Conservation (phyloP, 2,329 filamentous ascomycete species). For the Exophiala lecanii-corni region DNA sequence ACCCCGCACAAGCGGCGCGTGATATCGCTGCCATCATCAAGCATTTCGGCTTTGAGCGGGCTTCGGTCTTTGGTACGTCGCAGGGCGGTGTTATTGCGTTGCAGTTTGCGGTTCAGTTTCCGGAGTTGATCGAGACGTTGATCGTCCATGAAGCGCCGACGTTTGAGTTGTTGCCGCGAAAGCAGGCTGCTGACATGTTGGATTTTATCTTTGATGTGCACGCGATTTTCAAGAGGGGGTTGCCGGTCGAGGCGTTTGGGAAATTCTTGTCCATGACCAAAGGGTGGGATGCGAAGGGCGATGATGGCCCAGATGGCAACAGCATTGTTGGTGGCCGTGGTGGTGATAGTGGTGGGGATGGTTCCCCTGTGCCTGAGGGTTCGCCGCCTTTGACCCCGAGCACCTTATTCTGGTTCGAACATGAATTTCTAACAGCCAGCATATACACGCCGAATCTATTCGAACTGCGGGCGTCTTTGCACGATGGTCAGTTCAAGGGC, state of each 20-base stretch:
- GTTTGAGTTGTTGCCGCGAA: background rate
- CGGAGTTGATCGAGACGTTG: slow-evolving; percentile 1
- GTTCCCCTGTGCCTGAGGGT: background rate
- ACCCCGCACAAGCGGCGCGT: slow-evolving; percentile 3
- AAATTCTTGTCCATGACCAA: background rate
- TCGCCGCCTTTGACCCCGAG: slow-evolving; percentile 1
- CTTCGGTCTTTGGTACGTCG: slow-evolving; percentile 3
- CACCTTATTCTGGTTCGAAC: slow-evolving; percentile 2
- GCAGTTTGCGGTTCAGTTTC: slow-evolving; percentile 1
- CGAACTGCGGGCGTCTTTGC: background rate
- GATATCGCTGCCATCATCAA: slow-evolving; percentile 3
- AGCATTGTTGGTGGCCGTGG: background rate
- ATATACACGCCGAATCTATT: slow-evolving; percentile 1
- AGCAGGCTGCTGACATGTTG: background rate
- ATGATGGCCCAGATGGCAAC: background rate
- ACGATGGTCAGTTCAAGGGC: background rate
- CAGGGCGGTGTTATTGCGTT: slow-evolving; percentile 2
- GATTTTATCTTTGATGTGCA: background rate
- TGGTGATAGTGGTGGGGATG: background rate
- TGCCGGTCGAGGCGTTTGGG: background rate
- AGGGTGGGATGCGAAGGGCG: background rate
- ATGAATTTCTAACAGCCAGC: slow-evolving; percentile 1
- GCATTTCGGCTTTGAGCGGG: slow-evolving; percentile 3
- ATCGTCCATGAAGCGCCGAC: slow-evolving; percentile 3
- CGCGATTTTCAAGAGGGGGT: background rate